A percentile compares a stretch with the other conserved stretches of the same genome.
Conservation (phyloP, 192 early-diverging fungal species). For the Obelidium mucronatum region DNA sequence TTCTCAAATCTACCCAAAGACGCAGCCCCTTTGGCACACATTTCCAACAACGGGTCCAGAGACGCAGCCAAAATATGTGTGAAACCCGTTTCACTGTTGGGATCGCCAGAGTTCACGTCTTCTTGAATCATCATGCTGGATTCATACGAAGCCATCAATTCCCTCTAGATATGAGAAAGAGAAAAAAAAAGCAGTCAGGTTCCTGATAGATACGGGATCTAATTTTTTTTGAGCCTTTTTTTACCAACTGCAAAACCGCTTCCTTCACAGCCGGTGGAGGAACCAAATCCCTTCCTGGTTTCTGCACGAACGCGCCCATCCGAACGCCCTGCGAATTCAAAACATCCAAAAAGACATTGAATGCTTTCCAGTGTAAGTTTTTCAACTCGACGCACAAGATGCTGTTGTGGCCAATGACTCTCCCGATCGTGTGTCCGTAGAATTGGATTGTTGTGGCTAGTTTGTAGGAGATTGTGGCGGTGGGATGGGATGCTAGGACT, state of each 20-base stretch:
- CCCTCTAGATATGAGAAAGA: constrained; percentile 58
- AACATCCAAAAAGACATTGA: constrained; percentile 64
- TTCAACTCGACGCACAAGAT: constrained; percentile 61
- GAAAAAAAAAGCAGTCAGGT: too few species aligned
- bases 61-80: constrained; percentile 66
- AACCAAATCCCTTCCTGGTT: constrained; percentile 63
- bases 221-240: too few species aligned
- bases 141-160: constrained; percentile 84
- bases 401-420: constrained; percentile 62
- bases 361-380: constrained; percentile 61
- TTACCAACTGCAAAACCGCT: constrained; percentile 71
- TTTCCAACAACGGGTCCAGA: constrained; percentile 76
- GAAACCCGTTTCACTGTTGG: constrained; percentile 68
- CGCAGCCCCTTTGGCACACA: constrained; percentile 67
- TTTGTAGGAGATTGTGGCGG: constrained; percentile 70
- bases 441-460: constrained; percentile 79
- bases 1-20: constrained; percentile 62
- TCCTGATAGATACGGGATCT: too few species aligned
- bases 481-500: constrained; percentile 72
- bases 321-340: constrained; percentile 56
- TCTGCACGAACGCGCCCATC: constrained; percentile 51
- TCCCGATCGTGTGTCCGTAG: constrained; percentile 72
- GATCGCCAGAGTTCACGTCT: constrained; percentile 45
- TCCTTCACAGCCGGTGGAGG: constrained; percentile 73
- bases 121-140: constrained; percentile 57